These are phyloP conservation scores for Leishmania guyanensis DNA, from an alignment of 208 protist genomes.

Conservation along the genomic window DNA sequence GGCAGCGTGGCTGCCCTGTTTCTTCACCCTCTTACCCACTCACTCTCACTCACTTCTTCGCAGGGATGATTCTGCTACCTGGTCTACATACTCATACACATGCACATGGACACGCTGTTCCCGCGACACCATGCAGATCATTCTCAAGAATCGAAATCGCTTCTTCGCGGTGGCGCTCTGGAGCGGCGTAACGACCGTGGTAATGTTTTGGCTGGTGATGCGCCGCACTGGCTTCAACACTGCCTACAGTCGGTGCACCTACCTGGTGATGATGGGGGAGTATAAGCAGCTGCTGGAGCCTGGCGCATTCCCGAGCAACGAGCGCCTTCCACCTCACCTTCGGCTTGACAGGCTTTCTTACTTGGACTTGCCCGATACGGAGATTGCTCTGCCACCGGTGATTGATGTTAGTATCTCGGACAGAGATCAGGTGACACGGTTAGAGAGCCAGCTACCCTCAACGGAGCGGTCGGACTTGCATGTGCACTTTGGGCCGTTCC, in stretches of 20 bases:
- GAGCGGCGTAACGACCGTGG: conserved; percentile 58
- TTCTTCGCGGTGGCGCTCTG: conserved; percentile 66
- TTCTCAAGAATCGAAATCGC: conserved; percentile 68
- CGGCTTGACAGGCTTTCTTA: conserved; percentile 80
- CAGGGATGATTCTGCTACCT: background rate
- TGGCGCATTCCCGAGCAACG: conserved; percentile 75
- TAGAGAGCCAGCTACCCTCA: conserved; percentile 63
- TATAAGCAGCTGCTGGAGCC: conserved; percentile 81
- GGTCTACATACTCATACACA: background rate
- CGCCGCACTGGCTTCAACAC: conserved; percentile 87
- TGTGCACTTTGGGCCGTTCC: conserved; percentile 73
- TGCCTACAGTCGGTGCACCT: conserved; percentile 72
- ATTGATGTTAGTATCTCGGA: conserved; percentile 73
- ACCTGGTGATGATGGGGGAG: conserved; percentile 84
- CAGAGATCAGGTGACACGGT: conserved; percentile 49
- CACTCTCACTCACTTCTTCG: background rate
- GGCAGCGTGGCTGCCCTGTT: background rate
- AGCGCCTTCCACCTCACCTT: conserved; percentile 74
- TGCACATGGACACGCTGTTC: background rate
- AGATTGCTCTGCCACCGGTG: conserved; percentile 79
- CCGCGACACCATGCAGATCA: conserved; percentile 52
- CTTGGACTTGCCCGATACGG: conserved; percentile 70
- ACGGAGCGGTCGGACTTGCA: conserved; percentile 70
- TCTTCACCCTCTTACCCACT: background rate
- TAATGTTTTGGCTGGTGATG: conserved; percentile 81